Evolutionary conservation across 352 stramenopile genomes (phyloP).

Genomic region (Blastocystis sp.): DNA sequence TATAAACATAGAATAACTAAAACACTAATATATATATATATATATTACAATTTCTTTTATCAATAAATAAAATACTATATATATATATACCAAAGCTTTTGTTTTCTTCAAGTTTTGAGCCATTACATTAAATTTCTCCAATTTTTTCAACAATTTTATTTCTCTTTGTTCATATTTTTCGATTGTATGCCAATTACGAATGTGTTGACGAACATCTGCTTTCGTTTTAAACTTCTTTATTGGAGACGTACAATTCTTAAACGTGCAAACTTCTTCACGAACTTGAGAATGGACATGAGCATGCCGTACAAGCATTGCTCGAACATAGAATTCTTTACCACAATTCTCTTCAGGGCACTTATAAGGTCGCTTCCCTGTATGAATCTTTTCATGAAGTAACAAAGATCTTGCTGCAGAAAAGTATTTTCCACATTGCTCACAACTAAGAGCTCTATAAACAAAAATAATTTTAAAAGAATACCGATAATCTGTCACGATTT

Average conservation of each 20-base stretch:
- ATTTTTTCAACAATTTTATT: neutral
- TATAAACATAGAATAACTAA: neutral
- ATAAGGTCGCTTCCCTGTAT: constrained; percentile 15
- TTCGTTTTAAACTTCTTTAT: constrained; percentile 35
- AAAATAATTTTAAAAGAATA: neutral
- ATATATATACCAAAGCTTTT: neutral
- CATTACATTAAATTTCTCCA: constrained; percentile 25
- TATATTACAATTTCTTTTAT: no score
- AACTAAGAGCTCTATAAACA: neutral
- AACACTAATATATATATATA: no score
- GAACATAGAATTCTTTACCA: constrained; percentile 33
- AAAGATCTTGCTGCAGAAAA: constrained; percentile 23
- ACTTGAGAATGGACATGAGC: constrained; percentile 31
- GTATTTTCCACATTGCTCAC: constrained; percentile 36
- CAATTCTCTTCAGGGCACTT: constrained; percentile 22
- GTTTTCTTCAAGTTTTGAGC: constrained; percentile 28
- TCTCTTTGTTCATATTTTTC: constrained; percentile 31
- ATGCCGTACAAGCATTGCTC: constrained; percentile 13
- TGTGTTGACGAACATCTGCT: constrained; percentile 28
- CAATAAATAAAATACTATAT: no score
- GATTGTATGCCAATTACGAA: constrained; percentile 35
- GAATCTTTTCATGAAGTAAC: constrained; percentile 29
- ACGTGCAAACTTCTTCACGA: constrained; percentile 31
- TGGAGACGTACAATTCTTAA: constrained; percentile 23
- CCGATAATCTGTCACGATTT: constrained; percentile 25